A percentile compares a stretch with the other conserved stretches of the same genome.
Conservation (phyloP, 2,329 filamentous ascomycete species). For the Aspergillus sp. region DNA sequence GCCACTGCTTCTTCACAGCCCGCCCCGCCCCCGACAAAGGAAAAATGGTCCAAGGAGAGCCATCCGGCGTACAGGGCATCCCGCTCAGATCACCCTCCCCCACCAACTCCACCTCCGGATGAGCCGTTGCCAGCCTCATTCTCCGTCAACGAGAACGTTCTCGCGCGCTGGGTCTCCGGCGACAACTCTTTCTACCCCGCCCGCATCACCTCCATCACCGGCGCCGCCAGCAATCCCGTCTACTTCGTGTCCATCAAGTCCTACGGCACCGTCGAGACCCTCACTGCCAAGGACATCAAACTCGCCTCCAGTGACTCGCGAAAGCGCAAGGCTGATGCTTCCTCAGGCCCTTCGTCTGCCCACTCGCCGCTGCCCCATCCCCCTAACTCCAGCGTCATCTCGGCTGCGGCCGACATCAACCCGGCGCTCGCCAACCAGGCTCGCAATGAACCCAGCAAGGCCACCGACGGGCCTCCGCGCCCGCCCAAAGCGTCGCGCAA, state of each 20-base stretch:
- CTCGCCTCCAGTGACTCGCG: slow-evolving; percentile 62
- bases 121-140: slow-evolving; percentile 50
- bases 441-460: slow-evolving; percentile 54
- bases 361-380: slow-evolving; percentile 33
- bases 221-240: slow-evolving; percentile 79
- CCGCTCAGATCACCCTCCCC: slow-evolving; percentile 40
- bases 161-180: slow-evolving; percentile 83
- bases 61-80: slow-evolving; percentile 65
- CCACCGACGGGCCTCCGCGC: slow-evolving; percentile 48
- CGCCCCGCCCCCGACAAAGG: slow-evolving; percentile 47
- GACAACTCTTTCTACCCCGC: slow-evolving; percentile 88
- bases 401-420: slow-evolving; percentile 58
- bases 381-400: slow-evolving; percentile 49
- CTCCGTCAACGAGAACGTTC: slow-evolving; percentile 78
- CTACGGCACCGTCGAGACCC: slow-evolving; percentile 70
- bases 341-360: slow-evolving; percentile 44
- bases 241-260: slow-evolving; percentile 94
- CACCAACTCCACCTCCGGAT: slow-evolving; percentile 41
- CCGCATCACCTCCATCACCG: slow-evolving; percentile 86
- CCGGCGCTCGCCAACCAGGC: slow-evolving; percentile 56
- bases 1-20: too few relatives aligned
- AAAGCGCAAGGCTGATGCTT: slow-evolving; percentile 78
- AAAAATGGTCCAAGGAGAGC: slow-evolving; percentile 73
- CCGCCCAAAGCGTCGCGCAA: slow-evolving; percentile 62
- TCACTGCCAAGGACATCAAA: slow-evolving; percentile 73